A percentile compares a stretch with the other conserved stretches of the same genome.
Conservation (phyloP, 192 early-diverging fungal species). For the Phycomyces nitens region DNA sequence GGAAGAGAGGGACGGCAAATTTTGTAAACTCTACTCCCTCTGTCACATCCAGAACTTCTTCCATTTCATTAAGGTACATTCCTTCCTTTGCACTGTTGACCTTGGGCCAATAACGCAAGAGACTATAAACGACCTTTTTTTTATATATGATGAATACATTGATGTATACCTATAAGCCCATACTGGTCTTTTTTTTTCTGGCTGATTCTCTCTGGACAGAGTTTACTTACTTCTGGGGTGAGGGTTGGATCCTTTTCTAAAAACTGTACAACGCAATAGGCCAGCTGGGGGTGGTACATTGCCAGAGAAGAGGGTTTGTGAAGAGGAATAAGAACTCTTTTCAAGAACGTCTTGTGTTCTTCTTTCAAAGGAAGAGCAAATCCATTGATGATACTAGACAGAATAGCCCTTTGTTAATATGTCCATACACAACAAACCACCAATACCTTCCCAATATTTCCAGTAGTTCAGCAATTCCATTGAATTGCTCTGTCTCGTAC, state of each 20-base stretch:
- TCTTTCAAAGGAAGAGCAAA: constrained; percentile 98
- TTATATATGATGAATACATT: too few species aligned
- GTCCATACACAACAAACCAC: constrained; percentile 3
- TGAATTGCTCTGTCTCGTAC: constrained; percentile 95
- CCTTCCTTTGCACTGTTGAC: constrained; percentile 99
- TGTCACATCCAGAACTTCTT: constrained; percentile 94
- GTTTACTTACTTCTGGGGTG: constrained; percentile 70
- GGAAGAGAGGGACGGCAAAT: constrained; percentile 88
- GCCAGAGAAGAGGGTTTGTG: constrained; percentile 95
- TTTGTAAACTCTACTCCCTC: constrained; percentile 90
- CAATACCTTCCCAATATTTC: constrained; percentile 94
- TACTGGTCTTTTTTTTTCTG: not conserved
- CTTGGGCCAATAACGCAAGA: constrained; percentile 97
- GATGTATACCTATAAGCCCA: too few species aligned
- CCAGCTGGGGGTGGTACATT: constrained; percentile 94
- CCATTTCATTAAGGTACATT: constrained; percentile 98
- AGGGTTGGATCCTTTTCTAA: constrained; percentile 95
- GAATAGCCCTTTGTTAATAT: too few species aligned
- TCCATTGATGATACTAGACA: constrained; percentile 95
- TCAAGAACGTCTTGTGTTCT: constrained; percentile 96
- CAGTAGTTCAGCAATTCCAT: constrained; percentile 96
- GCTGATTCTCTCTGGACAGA: too few species aligned
- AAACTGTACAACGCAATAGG: constrained; percentile 99
- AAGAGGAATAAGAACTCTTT: constrained; percentile 88
- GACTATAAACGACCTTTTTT: constrained; percentile 75